phyloP scores from a whole-genome alignment of 805 yeast species.

The Yarrowia divulgata region DNA sequence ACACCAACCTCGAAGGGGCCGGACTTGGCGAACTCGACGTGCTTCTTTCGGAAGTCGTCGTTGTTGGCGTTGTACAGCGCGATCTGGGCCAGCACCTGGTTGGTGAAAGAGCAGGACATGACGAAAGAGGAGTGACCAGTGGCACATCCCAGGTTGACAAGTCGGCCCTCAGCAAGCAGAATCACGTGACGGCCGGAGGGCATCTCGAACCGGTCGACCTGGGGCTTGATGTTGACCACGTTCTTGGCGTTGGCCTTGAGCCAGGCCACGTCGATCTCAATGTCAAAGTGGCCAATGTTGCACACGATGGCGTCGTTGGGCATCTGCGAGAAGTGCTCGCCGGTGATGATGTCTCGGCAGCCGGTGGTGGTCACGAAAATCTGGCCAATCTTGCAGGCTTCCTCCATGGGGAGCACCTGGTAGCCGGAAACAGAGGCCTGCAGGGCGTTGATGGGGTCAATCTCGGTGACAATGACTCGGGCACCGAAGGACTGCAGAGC shows the following conservation, averaged over 20 bases:
- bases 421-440: slow-evolving; percentile 99
- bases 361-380: slow-evolving; percentile 99
- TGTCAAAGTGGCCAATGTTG: slow-evolving; percentile 99
- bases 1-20: slow-evolving; percentile 93
- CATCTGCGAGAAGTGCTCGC: slow-evolving; percentile 86
- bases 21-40: slow-evolving; percentile 89
- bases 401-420: slow-evolving; percentile 95
- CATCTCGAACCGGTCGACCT: slow-evolving; percentile 96
- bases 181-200: slow-evolving; percentile 90
- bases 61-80: slow-evolving; percentile 93
- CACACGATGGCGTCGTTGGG: slow-evolving; percentile 99
- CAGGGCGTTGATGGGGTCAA: slow-evolving; percentile 98
- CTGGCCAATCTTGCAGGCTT: slow-evolving; percentile 92
- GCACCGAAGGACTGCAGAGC: slow-evolving; percentile 99
- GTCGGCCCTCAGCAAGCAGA: slow-evolving; percentile 98
- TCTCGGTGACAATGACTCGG: slow-evolving; percentile 94
- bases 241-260: slow-evolving; percentile 91
- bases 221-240: slow-evolving; percentile 97
- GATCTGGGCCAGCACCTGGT: slow-evolving; percentile 98
- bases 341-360: slow-evolving; percentile 96
- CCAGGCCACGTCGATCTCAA: slow-evolving; percentile 99
- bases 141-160: slow-evolving; percentile 99
- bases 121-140: slow-evolving; percentile 99
- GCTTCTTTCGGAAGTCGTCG: slow-evolving; percentile 75
- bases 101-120: slow-evolving; percentile 99